Evolutionary conservation across 2,329 filamentous ascomycete species (phyloP).

Genomic region (Ophiostoma australiae): DNA sequence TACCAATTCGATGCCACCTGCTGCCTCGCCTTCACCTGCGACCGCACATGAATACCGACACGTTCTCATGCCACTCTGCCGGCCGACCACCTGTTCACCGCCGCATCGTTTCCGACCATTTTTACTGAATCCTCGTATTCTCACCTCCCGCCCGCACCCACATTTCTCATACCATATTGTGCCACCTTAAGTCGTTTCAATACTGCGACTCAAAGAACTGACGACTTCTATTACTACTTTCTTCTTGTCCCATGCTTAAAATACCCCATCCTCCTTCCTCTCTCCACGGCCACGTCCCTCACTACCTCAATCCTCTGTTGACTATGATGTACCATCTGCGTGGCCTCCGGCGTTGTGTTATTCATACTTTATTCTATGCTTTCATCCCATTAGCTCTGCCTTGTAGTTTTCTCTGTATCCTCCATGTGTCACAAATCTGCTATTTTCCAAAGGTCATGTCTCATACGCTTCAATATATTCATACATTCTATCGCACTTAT

Average conservation of each 20-base stretch:
- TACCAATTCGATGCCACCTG: not conserved
- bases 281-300: not conserved
- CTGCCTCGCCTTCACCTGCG: not conserved
- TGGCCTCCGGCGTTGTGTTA: not conserved
- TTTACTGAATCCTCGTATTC: not conserved
- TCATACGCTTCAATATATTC: not conserved
- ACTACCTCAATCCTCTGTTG: not conserved
- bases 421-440: not conserved
- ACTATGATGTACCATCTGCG: not conserved
- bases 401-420: not conserved
- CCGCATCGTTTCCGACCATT: not conserved
- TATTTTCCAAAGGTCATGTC: not conserved
- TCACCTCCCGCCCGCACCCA: not conserved
- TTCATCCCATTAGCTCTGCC: not conserved
- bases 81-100: not conserved
- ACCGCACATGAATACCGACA: not conserved
- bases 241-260: not conserved
- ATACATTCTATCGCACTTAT: not conserved
- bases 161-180: not conserved
- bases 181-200: not conserved
- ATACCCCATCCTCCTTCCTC: not conserved
- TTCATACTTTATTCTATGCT: not conserved
- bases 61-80: not conserved
- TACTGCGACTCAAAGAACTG: not conserved
- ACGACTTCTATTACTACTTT: not conserved